phyloP scores from a whole-genome alignment of 805 yeast species.

The Barnettozyma californica region DNA sequence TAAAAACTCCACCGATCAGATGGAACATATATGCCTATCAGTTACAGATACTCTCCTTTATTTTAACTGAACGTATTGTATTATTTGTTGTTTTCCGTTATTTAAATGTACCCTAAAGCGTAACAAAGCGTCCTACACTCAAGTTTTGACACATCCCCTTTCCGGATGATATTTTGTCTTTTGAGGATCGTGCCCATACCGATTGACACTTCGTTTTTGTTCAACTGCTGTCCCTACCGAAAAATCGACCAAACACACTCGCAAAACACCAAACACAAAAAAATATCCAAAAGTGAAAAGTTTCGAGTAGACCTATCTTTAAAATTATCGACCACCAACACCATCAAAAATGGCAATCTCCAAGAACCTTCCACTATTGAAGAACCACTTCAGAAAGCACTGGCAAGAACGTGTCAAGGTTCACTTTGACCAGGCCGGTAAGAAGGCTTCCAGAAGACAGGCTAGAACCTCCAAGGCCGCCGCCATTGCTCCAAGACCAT shows the following conservation, averaged over 20 bases:
- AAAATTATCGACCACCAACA: background rate
- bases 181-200: background rate
- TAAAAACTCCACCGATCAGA: too few relatives aligned
- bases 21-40: too few relatives aligned
- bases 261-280: background rate
- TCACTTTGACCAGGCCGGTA: constrained; percentile 99
- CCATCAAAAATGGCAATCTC: constrained; percentile 67
- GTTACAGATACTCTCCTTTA: too few relatives aligned
- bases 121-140: too few relatives aligned
- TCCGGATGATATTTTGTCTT: too few relatives aligned
- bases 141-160: too few relatives aligned
- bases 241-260: constrained; percentile 1
- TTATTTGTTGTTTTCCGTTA: too few relatives aligned
- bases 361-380: constrained; percentile 97
- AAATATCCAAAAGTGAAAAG: background rate
- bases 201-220: too few relatives aligned
- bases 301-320: background rate
- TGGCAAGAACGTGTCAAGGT: constrained; percentile 99
- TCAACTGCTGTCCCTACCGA: background rate
- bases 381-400: constrained; percentile 99
- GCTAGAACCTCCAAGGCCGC: constrained; percentile 95
- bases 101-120: too few relatives aligned
- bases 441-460: constrained; percentile 94
- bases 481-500: constrained; percentile 93
- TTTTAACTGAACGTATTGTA: too few relatives aligned